Evolutionary conservation across 1,139 yeast species (phyloP), one percentile per base, ranked within the genome.

Genomic region (Taiozyma sp.): DNA sequence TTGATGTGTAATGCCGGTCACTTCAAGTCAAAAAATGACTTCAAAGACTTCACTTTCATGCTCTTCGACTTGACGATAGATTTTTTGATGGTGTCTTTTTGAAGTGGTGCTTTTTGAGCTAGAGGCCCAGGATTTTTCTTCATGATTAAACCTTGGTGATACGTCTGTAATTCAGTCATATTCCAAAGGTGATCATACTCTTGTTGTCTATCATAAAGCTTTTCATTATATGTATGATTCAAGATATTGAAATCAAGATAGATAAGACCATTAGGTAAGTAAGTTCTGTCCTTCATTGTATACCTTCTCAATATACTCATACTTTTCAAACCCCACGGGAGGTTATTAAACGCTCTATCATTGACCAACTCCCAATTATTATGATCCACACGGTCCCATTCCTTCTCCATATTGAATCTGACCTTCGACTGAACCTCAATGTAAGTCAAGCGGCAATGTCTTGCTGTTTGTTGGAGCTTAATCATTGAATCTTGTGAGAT

Each of bases 181-280:
- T 46, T 53, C 64, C 64, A 61, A 4, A 61, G 14, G 0, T 48
- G 48, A n/a, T 58, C 56, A 43, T 43, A 52, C 34, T 57, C 56
- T 8, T 30, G 10, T 41, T 52, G 52, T 11, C 40, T 7, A 2
- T 43, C 34, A 9, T 45, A 35, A 19, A 7, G 32, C n/a, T 40
- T 34, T n/a, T 47, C 52, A 16, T 42, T 34, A 41, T 39, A 53
- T 1, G 40, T 29, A 24, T 50, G 53, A 28, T 57, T 47, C 37
- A 55, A 26, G 7, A 60, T 45, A 41, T 52, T 55, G 45, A 61
- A 56, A 41, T 61, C 64, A n/a, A 61, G 37, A 48, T 54, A 45
- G 0, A 58, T 46, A 2, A 34, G 3, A 1, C 19, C 6, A 0
- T 24, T 42, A 2, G 55, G 53, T 1, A 22, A 3, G 4, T 50